Base-by-base conservation (phyloP, 495 filamentous ascomycete species). In the Podospora didyma region DNA sequence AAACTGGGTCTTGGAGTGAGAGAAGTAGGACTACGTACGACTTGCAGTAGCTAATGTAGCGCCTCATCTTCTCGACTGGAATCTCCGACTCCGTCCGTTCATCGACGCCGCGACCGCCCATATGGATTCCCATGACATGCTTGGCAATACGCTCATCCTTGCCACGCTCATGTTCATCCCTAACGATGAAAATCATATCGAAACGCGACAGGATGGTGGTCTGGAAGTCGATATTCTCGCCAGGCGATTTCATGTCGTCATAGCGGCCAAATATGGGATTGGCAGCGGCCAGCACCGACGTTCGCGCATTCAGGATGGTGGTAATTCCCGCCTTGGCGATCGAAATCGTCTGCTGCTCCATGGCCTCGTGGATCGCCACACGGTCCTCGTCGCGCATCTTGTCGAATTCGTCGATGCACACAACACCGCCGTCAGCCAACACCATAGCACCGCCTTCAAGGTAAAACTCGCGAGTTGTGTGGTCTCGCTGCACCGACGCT, bases 301-400 rank as follows among this genome's bases (percentile, higher is more conserved):
- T 97, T 52, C 95, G 79, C 2, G 95, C 92, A 69, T 99, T 99
- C 22, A 99, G 82, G 58, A 99, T 97, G 1, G 95, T 99, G 16
- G 95, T 99, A 64, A 99, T 97, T 65, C 95, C 95, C 4, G 95
- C 95, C 73, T 99, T 99, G 60, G 95, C 95, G 64, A 99, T 97
- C 10, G 95, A 99, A 56, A 99, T 99, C 7, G 95, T 99, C 73
- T 99, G 95, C 73, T 99, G 95, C 67, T 99, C 95, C 95, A 99
- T 99, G 56, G 95, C 95, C 82, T 99, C 95, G 79, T 99, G 95
- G 71, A 99, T 99, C 9, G 95, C 95, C 20, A 99, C 95, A 60
- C 95, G 84, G 62, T 99, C 95, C 71, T 99, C 95, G 71, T 99
- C 95, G 56, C 95, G 83, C 95, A 99, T 99, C 78, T 99, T 99